Percentiles rank a stretch among this genome's conserved stretches.
Conservation (phyloP, 2,329 filamentous ascomycete genomes). For the Fusarium sp. region DNA sequence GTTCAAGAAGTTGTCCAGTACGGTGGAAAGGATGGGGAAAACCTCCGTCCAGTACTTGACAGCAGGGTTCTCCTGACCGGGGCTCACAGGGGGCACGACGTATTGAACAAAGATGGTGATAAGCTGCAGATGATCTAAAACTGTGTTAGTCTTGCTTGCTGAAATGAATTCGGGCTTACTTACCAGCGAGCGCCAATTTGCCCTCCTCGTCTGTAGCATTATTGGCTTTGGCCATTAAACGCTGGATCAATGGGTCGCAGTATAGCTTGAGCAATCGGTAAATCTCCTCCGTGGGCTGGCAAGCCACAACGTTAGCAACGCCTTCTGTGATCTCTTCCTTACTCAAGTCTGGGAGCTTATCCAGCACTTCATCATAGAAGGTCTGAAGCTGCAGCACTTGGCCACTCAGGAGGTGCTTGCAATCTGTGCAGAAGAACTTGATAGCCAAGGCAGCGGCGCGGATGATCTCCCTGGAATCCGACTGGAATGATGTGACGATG, state of each 20-base stretch:
- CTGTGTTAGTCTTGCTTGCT: slow-evolving; percentile 29
- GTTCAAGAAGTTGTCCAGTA: slow-evolving; percentile 86
- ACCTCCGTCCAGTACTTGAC: slow-evolving; percentile 97
- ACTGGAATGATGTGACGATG: slow-evolving; percentile 91
- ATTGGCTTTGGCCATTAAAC: slow-evolving; percentile 88
- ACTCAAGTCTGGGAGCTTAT: slow-evolving; percentile 84
- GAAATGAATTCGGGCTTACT: slow-evolving; percentile 40
- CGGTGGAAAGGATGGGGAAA: slow-evolving; percentile 85
- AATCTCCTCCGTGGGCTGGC: slow-evolving; percentile 81
- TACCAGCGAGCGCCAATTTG: slow-evolving; percentile 87
- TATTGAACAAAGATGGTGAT: slow-evolving; percentile 89
- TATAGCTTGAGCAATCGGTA: slow-evolving; percentile 91
- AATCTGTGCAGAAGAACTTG: slow-evolving; percentile 97
- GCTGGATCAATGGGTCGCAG: slow-evolving; percentile 87
- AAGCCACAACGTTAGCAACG: slow-evolving; percentile 89
- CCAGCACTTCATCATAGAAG: slow-evolving; percentile 91
- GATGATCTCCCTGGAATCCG: slow-evolving; percentile 88
- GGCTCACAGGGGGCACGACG: slow-evolving; percentile 78
- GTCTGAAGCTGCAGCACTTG: slow-evolving; percentile 88
- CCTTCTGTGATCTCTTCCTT: slow-evolving; percentile 98
- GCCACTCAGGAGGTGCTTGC: slow-evolving; percentile 83
- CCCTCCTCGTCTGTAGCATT: slow-evolving; percentile 83
- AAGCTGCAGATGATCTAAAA: slow-evolving; percentile 84
- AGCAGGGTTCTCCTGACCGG: slow-evolving; percentile 82
- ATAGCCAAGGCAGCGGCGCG: slow-evolving; percentile 92